Conservation (phyloP, 768 basidiomycete species). For the Trametes gibbosa region DNA sequence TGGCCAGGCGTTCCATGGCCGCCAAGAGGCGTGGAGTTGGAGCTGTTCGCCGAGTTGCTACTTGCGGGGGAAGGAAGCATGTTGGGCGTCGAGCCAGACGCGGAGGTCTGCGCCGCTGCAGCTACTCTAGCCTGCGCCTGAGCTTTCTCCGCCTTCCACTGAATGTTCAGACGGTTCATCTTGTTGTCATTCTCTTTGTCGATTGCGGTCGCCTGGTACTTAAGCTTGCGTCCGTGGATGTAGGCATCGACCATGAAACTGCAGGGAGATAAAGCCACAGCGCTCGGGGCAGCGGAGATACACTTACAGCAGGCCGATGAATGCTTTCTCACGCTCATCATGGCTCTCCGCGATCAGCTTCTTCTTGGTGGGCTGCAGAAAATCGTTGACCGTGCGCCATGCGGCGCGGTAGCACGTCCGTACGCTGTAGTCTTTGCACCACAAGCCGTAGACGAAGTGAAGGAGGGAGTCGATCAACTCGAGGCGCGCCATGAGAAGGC, state of each 20-base stretch:
- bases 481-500: slow-evolving; percentile 71
- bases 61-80: slow-evolving; percentile 82
- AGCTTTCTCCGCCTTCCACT: slow-evolving; percentile 16
- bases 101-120: background rate
- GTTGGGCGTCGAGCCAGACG: slow-evolving; percentile 39
- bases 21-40: slow-evolving; percentile 74
- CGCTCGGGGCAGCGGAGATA: slow-evolving; percentile 6
- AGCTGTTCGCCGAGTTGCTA: slow-evolving; percentile 59
- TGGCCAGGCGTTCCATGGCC: slow-evolving; percentile 48
- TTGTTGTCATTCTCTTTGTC: slow-evolving; percentile 21
- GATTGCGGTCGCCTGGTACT: slow-evolving; percentile 35
- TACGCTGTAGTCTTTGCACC: slow-evolving; percentile 68
- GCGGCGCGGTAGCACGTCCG: slow-evolving; percentile 54
- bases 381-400: slow-evolving; percentile 68
- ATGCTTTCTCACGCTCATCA: slow-evolving; percentile 53
- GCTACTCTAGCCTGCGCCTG: background rate
- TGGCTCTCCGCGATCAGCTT: slow-evolving; percentile 55
- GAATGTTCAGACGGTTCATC: slow-evolving; percentile 6
- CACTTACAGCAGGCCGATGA: slow-evolving; percentile 79
- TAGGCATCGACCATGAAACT: slow-evolving; percentile 81
- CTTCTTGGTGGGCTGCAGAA: slow-evolving; percentile 68
- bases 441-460: slow-evolving; percentile 81
- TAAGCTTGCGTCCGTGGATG: slow-evolving; percentile 55
- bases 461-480: slow-evolving; percentile 81
- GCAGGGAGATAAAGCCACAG: slow-evolving; percentile 23